Conservation (phyloP, 2,329 filamentous ascomycete species). For the Diplocarpon rosae region DNA sequence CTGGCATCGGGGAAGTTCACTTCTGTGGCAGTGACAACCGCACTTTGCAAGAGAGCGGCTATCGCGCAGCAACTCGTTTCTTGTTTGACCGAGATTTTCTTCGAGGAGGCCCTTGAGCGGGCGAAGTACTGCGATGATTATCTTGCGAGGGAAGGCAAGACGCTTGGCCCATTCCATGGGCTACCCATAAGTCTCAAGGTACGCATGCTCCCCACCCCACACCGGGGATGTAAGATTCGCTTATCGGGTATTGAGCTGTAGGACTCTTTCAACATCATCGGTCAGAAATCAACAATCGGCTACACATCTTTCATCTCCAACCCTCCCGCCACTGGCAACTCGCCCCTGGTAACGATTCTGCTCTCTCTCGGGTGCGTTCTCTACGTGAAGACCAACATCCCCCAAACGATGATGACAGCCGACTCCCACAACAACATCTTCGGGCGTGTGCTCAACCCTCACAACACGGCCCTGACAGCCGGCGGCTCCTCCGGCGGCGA, state of each 20-base stretch:
- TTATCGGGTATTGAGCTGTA: neutral
- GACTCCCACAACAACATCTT: slow-evolving; percentile 48
- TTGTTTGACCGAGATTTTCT: slow-evolving; percentile 4
- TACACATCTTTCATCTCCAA: slow-evolving; percentile 55
- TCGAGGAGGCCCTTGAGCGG: slow-evolving; percentile 4
- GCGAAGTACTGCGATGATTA: slow-evolving; percentile 7
- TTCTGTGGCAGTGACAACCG: slow-evolving; percentile 1
- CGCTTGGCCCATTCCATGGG: slow-evolving; percentile 11
- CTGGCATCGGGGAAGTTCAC: slow-evolving; percentile 1
- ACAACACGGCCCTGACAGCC: slow-evolving; percentile 66
- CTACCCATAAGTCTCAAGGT: slow-evolving; percentile 14
- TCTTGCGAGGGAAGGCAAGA: slow-evolving; percentile 4
- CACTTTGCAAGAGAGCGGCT: slow-evolving; percentile 6
- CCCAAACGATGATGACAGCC: slow-evolving; percentile 47
- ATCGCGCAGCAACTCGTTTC: slow-evolving; percentile 4
- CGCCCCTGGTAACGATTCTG: slow-evolving; percentile 58
- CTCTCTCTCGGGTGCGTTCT: slow-evolving; percentile 79
- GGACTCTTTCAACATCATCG: slow-evolving; percentile 61
- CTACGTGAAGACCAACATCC: slow-evolving; percentile 82
- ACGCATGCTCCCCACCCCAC: too few relatives aligned
- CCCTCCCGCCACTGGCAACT: slow-evolving; percentile 54
- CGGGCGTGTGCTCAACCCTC: slow-evolving; percentile 69
- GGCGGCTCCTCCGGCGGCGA: slow-evolving; percentile 59
- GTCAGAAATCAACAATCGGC: slow-evolving; percentile 71
- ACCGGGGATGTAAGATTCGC: too few relatives aligned